Conservation (phyloP, 805 yeast genomes). For the Candida adriatica region DNA sequence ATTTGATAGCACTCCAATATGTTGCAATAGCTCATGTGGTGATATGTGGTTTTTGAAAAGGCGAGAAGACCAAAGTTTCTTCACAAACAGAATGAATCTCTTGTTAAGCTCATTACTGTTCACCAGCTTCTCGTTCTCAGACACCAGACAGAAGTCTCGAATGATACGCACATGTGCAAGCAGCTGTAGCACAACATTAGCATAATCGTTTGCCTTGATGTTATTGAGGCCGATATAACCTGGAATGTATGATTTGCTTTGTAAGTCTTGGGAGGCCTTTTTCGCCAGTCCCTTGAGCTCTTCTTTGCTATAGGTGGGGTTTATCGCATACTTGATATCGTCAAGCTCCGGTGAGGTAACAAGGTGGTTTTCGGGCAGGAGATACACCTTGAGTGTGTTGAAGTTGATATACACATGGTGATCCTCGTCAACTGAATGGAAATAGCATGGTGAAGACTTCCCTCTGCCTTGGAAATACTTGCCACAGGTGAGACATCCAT, state of each 20-base stretch:
- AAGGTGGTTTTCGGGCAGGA: constrained; percentile 58
- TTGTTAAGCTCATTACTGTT: constrained; percentile 29
- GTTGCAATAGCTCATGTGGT: constrained; percentile 57
- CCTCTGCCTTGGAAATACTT: constrained; percentile 66
- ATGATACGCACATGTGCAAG: constrained; percentile 47
- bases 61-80: constrained; percentile 59
- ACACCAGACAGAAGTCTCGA: constrained; percentile 38
- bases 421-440: constrained; percentile 54
- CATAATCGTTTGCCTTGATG: constrained; percentile 42
- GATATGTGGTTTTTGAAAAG: constrained; percentile 59
- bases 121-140: constrained; percentile 13
- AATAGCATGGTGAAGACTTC: constrained; percentile 55
- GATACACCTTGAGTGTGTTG: constrained; percentile 38
- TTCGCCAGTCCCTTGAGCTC: constrained; percentile 23
- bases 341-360: constrained; percentile 33
- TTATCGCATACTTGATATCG: constrained; percentile 45
- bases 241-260: constrained; percentile 40
- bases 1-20: constrained; percentile 36
- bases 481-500: constrained; percentile 71
- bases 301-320: constrained; percentile 39
- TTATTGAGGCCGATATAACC: constrained; percentile 66
- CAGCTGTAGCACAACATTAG: constrained; percentile 50
- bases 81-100: constrained; percentile 38
- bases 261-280: constrained; percentile 31
- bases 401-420: constrained; percentile 63